Base-by-base conservation (phyloP, 2,329 filamentous ascomycete species). In the Ploettnerulaceae sp. region DNA sequence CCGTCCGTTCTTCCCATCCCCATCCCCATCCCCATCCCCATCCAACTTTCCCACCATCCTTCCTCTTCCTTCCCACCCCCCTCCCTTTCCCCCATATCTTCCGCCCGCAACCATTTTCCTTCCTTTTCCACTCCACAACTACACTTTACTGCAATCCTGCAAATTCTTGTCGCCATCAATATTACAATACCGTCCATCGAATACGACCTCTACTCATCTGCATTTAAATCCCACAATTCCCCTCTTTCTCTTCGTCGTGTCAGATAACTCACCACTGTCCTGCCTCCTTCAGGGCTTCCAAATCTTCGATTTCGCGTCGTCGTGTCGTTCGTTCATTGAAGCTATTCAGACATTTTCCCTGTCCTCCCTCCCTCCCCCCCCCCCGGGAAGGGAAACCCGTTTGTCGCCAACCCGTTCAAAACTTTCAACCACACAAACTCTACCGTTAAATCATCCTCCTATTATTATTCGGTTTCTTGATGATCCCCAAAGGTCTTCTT, bases 261-360 rank as follows among this genome's bases (percentile, higher is more conserved):
- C 22, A 41, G 18, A 22, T 17, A 8, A 5, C 35, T 44, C 20
- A 22, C 17, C 18, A 20, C 43, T n/a, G 38, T 48, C 44, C 31
- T 31, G 31, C 21, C 47, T 31, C 34, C 25, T 15, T 18, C 53
- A 31, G 28, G 31, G 50, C 18, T 21, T 20, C 33, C 34, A 5
- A 14, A 48, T 47, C 44, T 45, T 25, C 0, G 21, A 37, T 38
- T 52, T 49, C 48, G 49, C 44, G 52, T 49, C 51, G 49, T 50
- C 45, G 49, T 48, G 47, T 49, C 41, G 45, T 20, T 17, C 37
- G 36, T 50, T 28, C 25, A 7, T 12, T 61, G 59, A 61, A 57
- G 59, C 57, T 61, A 61, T 61, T 61, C 59, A 53, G 50, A 56
- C 20, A 31, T 50, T 55, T 53, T 48, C 47, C 21, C 51, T 51